A percentile compares a stretch with the other conserved stretches of the same genome.
These are phyloP conservation scores for Trametes pubescens DNA, from an alignment of 1,284 basidiomycete species.

Conservation along the genomic window DNA sequence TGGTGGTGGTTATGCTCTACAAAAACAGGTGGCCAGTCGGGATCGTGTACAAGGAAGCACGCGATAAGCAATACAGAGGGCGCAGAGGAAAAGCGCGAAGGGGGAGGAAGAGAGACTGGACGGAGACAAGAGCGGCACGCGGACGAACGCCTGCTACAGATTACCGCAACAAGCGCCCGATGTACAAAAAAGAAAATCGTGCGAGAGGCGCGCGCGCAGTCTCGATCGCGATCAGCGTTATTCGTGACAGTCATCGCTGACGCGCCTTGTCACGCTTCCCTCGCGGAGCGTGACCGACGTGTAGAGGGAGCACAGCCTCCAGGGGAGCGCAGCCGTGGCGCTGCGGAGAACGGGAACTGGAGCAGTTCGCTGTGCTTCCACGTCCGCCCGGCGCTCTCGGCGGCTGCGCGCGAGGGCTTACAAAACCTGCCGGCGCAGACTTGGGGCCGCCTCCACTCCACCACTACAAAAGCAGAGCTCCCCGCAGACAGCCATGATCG, in stretches of 20 bases:
- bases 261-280: not conserved
- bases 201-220: constrained; percentile 6
- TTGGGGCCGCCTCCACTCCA: constrained; percentile 14
- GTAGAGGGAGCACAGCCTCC: constrained; percentile 16
- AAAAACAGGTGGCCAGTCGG: not conserved
- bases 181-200: constrained; percentile 15
- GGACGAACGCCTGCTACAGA: constrained; percentile 5
- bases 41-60: constrained; percentile 4
- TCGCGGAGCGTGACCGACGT: not conserved
- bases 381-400: constrained; percentile 12
- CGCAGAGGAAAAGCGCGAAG: not conserved
- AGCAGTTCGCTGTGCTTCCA: constrained; percentile 3
- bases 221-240: constrained; percentile 19
- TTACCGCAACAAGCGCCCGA: constrained; percentile 21
- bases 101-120: constrained; percentile 3
- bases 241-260: not conserved
- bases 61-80: constrained; percentile 13
- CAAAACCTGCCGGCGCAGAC: constrained; percentile 22
- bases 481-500: constrained; percentile 31
- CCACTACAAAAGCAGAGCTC: constrained; percentile 24
- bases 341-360: constrained; percentile 4
- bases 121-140: not conserved
- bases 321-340: constrained; percentile 16
- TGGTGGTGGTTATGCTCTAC: not conserved
- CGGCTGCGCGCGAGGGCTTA: constrained; percentile 20